Evolutionary conservation across 345 rosid species (phyloP).

Genomic region (Populus davidiana): DNA sequence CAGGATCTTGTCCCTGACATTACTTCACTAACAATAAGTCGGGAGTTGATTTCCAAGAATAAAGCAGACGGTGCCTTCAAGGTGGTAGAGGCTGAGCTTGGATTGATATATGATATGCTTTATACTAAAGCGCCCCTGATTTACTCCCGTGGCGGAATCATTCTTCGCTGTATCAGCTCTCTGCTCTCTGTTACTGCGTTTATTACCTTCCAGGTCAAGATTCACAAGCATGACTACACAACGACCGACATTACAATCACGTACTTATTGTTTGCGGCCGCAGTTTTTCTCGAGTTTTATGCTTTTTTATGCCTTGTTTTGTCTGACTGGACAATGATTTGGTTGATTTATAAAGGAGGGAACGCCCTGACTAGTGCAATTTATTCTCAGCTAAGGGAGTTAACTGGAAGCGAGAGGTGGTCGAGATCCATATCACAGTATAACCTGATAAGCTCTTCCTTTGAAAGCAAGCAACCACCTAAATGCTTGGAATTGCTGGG

Average conservation of each 20-base stretch:
- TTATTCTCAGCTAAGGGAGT: too few species aligned
- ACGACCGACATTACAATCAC: conserved; percentile 16
- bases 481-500: neutral
- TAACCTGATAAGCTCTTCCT: too few species aligned
- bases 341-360: too few species aligned
- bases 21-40: neutral
- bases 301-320: neutral
- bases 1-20: neutral
- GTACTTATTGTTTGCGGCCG: too few species aligned
- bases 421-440: too few species aligned
- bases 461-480: neutral
- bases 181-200: conserved; percentile 11
- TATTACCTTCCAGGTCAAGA: conserved; percentile 7
- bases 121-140: too few species aligned
- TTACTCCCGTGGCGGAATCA: conserved; percentile 10
- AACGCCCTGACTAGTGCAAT: too few species aligned
- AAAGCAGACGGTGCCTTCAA: too few species aligned
- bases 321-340: conserved; percentile 9
- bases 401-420: too few species aligned
- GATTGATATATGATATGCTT: too few species aligned
- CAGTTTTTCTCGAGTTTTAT: too few species aligned
- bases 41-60: neutral
- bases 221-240: neutral
- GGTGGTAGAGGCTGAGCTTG: too few species aligned
- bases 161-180: conserved; percentile 11